phyloP scores from a whole-genome alignment of 306 rosid genomes.

The Sicyos baderoa region DNA sequence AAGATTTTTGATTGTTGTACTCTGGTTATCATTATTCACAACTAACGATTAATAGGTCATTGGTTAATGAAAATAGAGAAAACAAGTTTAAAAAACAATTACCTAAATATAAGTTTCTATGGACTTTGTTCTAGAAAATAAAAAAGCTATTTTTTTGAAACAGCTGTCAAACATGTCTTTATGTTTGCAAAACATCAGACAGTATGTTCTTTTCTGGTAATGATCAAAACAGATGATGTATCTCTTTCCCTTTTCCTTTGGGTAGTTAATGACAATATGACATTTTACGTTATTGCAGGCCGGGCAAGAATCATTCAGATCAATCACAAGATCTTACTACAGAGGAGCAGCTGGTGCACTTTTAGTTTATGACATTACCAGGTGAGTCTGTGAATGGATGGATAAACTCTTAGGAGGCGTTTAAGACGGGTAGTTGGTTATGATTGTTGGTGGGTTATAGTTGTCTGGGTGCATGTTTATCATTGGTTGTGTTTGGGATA shows the following conservation, averaged over 20 bases:
- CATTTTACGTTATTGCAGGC: conserved; percentile 51
- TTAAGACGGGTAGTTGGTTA: too few relatives aligned
- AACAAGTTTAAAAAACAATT: not conserved
- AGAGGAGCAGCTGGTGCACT: conserved; percentile 98
- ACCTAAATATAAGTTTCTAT: not conserved
- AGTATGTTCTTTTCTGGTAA: not conserved
- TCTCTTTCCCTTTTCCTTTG: not conserved
- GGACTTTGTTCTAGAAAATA: not conserved
- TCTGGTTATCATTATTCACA: not conserved
- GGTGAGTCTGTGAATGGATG: conserved; percentile 37
- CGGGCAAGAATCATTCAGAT: conserved; percentile 96
- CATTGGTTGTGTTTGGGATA: too few relatives aligned
- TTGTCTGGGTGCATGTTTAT: too few relatives aligned
- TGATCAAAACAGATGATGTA: not conserved
- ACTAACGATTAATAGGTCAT: not conserved
- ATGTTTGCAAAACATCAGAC: conserved; percentile 7
- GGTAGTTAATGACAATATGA: not conserved
- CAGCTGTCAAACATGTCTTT: not conserved
- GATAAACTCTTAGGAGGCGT: not conserved
- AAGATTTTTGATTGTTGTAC: not conserved
- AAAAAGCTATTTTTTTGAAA: not conserved
- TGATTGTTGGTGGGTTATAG: too few relatives aligned
- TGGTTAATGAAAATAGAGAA: not conserved
- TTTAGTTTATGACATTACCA: conserved; percentile 90
- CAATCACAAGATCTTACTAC: conserved; percentile 92